Evolutionary conservation across 2,329 filamentous ascomycete genomes (phyloP), one percentile per base, ranked within the genome.

Genomic region (Coniochaeta prunicola): DNA sequence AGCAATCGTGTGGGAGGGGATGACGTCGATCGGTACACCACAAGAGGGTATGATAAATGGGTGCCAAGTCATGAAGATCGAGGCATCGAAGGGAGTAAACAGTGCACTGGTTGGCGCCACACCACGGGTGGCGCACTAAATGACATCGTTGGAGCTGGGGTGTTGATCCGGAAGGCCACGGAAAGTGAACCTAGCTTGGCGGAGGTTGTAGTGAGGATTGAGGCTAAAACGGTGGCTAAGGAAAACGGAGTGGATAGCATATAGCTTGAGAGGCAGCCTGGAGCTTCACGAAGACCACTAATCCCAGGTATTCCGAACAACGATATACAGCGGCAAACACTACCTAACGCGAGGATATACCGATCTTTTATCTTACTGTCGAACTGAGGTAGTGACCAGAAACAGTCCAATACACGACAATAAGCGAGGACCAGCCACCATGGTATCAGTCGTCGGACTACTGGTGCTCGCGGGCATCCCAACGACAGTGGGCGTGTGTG

Each of bases 401-500:
- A 13, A 21, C 40, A 19, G 24, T 28, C 13, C 24, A 28, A 12
- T 12, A 30, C 7, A 50, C 12, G 3, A 10, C 40, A 12, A 26
- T 26, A 45, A 2, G 5, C 9, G 26, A 50, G 17, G 24, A 30
- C 13, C 36, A 12, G 36, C 36, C 45, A n/a, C 9, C 13, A 55
- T 55, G 53, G 53, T 55, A 24, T 55, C 53, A 77, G 75, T 79
- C 45, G 73, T 84, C 59, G 81, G 80, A 28, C 69, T 84, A n/a
- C 72, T 84, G 19, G 70, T 77, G 57, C 71, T 83, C 58, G 69
- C 77, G 54, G 73, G 78, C 45, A 84, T 84, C 62, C 81, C 81
- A 53, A 82, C 80, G 13, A 77, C 81, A 42, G 82, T 80, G 45
- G 81, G 81, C 9, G 79, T 83, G 19, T 80, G 78, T 45, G 73